Base-by-base conservation (phyloP, 495 filamentous ascomycete species). In the Pyronema domesticum region DNA sequence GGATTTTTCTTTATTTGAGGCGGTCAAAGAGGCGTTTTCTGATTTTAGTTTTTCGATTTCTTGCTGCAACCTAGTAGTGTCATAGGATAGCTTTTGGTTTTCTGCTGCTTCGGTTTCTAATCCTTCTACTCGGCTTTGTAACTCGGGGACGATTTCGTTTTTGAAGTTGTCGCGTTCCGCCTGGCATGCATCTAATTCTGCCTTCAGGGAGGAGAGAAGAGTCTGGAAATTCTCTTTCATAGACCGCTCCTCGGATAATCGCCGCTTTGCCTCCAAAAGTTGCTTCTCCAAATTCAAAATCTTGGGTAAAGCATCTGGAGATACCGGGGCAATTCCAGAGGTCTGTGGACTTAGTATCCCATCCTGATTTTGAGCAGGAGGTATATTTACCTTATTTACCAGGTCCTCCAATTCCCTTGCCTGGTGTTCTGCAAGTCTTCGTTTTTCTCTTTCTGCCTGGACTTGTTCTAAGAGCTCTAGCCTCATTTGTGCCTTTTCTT, bases 141-240 rank as follows among this genome's bases (percentile, higher is more conserved):
- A 70, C 51, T 84, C 77, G 30, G 86, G 84, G 2, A 89, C 78
- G 33, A 93, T 73, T 58, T 89, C 86, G 57, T 96, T 88, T 19
- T 85, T 80, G 9, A 96, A 79, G 57, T 94, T 85, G 67, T 96
- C 91, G 30, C 87, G 76, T 66, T 98, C 91, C 56, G 94, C 86
- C 14, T 82, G 76, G 53, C 87, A 77, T 59, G 81, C 82, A 60
- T 86, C 79, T 8, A 95, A 71, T 62, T 98, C 87, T 3, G 80
- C 75, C 55, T 83, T 81, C 61, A 96, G 78, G 18, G 85, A 91
- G 8, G 79, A 79, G 34, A 95, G 73, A 39, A 96, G 73, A 65
- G 94, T 89, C 65, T 95, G 87, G 62, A 95, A 91, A 60, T 91
- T 96, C 65, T 86, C 85, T 64, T 94, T 95, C 55, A 82, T 78